These are phyloP conservation scores for Trypethelium eluteriae DNA, from an alignment of 495 filamentous ascomycete species.

Conservation along the genomic window DNA sequence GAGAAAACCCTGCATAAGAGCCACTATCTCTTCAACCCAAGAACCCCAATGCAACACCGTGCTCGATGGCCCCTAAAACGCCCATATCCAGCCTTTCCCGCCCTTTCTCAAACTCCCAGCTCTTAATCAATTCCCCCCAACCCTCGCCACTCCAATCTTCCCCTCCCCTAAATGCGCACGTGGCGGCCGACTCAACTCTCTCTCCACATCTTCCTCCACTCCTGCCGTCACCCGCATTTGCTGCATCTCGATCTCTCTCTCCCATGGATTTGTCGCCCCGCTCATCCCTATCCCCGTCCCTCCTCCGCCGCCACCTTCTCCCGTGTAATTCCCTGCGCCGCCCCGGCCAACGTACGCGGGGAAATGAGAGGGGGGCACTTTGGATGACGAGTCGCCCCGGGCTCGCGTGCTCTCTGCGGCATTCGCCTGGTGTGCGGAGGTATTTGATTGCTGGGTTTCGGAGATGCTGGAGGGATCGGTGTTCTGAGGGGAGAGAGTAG, in stretches of 20 bases:
- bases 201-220: background rate
- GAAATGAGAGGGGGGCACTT: background rate
- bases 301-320: background rate
- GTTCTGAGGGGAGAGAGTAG: background rate
- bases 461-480: background rate
- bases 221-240: background rate
- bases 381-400: background rate
- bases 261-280: background rate
- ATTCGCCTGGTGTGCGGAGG: background rate
- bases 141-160: background rate
- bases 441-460: background rate
- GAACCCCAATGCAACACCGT: background rate
- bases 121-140: background rate
- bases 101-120: background rate
- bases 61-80: background rate
- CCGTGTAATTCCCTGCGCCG: conserved; percentile 2
- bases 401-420: background rate
- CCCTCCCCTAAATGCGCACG: background rate
- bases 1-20: too few species aligned
- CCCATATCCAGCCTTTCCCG: background rate
- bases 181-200: background rate
- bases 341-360: background rate
- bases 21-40: too few species aligned
- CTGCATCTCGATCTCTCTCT: background rate
- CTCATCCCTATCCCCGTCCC: conserved; percentile 1